phyloP scores from a whole-genome alignment of 345 rosid species.

The Eucalyptus victrix region DNA sequence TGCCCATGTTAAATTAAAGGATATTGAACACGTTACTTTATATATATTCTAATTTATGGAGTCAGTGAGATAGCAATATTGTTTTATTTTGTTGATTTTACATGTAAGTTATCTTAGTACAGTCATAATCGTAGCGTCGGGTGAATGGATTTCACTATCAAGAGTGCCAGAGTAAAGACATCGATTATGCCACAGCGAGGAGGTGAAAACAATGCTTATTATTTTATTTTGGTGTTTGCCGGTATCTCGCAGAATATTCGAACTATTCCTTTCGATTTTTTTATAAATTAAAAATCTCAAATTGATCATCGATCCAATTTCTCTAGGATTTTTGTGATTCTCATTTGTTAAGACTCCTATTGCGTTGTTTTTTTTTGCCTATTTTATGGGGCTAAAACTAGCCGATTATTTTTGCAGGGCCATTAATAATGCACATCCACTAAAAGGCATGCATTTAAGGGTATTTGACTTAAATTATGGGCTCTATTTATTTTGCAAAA shows the following conservation, averaged over 20 bases:
- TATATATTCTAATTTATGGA: background rate
- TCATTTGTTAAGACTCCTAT: background rate
- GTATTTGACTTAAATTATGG: background rate
- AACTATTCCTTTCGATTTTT: background rate
- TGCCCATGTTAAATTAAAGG: background rate
- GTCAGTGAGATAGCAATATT: background rate
- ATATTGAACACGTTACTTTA: background rate
- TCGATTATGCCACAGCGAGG: background rate
- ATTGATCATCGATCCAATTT: background rate
- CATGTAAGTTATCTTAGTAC: background rate
- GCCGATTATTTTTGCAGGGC: background rate
- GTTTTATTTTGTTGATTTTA: background rate
- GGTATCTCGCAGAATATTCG: background rate
- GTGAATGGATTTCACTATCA: background rate
- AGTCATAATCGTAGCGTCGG: background rate
- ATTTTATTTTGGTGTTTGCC: background rate
- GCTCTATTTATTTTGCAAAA: fast-evolving
- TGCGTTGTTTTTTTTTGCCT: background rate
- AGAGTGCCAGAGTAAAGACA: background rate
- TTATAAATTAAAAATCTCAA: background rate
- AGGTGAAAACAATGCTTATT: background rate
- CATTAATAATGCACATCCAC: background rate
- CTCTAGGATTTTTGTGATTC: background rate
- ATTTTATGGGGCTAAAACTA: background rate
- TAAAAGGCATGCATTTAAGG: background rate